Evolutionary conservation across 1,284 basidiomycete species (phyloP), one percentile per base, ranked within the genome.

Genomic region (Trichosporon asahii): DNA sequence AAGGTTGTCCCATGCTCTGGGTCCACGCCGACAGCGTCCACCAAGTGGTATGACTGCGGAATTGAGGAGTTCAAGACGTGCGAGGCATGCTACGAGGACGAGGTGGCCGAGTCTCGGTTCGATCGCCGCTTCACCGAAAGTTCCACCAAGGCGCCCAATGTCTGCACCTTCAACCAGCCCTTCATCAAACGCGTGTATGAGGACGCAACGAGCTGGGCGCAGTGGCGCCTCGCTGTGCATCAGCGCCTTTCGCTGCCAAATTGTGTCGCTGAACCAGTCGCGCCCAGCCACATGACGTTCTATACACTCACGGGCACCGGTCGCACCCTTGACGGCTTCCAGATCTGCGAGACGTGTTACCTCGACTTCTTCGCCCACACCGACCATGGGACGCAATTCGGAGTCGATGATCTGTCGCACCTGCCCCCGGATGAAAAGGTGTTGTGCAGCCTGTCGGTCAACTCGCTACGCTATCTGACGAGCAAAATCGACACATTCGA

Each of bases 201-300:
- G 29, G 18, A 61, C 9, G 57, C 57, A 3, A 5, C 18, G 57
- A 31, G 7, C 29, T 61, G 57, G 57, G 57, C 57, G 29, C 57
- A 61, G 29, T 61, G 57, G 57, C 31, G 57, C 27, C 57, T 61
- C 57, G 57, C 57, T 15, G 57, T 61, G 57, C 57, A 61, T 31
- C 5, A 61, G 57, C 57, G 57, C 1, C 57, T 33, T 29, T 31
- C 57, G 29, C 27, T 31, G 29, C 57, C 57, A 18, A 61, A 33
- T 31, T 61, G 57, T 33, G 57, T 61, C 27, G 29, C 57, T 3
- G 27, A 29, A 31, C 27, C 57, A 1, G 18, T 61, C 3, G 27
- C 57, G 27, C 57, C 57, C 21, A 61, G 57, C 57, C 57, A 61
- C 57, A 61, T 61, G 57, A 33, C 57, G 57, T 61, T 61, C 29